Evolutionary conservation across 2,329 filamentous ascomycete genomes (phyloP).

Genomic region (Microcera coccophila): DNA sequence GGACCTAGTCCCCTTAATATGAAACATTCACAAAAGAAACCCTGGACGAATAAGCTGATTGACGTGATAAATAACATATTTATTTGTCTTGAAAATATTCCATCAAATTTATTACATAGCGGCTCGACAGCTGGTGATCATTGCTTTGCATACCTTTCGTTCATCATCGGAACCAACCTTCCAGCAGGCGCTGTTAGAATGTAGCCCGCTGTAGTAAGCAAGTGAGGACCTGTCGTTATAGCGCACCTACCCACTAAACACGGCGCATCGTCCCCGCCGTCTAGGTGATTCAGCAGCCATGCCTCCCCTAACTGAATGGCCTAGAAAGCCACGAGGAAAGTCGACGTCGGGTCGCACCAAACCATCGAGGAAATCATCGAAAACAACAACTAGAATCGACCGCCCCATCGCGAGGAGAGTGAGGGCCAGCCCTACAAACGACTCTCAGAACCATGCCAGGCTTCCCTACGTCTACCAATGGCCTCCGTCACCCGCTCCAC

Average conservation of each 20-base stretch:
- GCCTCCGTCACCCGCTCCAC: slow-evolving; percentile 51
- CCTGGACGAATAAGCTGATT: no score
- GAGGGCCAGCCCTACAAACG: slow-evolving; percentile 17
- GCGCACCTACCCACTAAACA: not conserved
- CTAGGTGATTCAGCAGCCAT: not conserved
- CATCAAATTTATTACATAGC: no score
- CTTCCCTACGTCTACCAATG: slow-evolving; percentile 39
- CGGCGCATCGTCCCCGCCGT: not conserved
- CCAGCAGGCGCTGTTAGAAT: no score
- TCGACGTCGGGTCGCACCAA: slow-evolving; percentile 22
- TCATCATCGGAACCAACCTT: no score
- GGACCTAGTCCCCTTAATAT: no score
- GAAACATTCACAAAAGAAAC: no score
- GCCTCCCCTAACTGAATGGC: not conserved
- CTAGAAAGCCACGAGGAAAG: not conserved
- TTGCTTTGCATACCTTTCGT: no score
- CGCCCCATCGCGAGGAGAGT: slow-evolving; percentile 26
- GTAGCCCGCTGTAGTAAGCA: not conserved
- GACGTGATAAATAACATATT: no score
- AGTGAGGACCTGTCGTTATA: not conserved
- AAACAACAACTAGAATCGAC: slow-evolving; percentile 24
- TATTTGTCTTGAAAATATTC: no score
- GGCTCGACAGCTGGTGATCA: no score
- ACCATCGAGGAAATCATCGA: slow-evolving; percentile 21
- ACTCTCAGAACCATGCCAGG: slow-evolving; percentile 37